Conservation (phyloP, 1,139 yeast genomes). For the Kodamaea alishanica region DNA sequence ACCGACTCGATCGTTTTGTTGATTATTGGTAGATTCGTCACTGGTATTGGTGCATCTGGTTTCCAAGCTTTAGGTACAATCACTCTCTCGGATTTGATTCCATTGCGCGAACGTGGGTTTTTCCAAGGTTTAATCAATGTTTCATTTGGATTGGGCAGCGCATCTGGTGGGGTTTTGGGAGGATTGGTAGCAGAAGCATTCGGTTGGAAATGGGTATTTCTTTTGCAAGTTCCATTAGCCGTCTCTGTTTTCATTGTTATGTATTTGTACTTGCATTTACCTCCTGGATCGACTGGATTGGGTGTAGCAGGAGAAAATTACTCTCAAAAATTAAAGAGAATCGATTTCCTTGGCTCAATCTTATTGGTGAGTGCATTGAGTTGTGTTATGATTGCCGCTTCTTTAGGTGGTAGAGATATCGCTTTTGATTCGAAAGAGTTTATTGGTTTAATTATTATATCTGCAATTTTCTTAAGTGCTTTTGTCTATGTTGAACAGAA, state of each 20-base stretch:
- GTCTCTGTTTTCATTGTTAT: slow-evolving; percentile 43
- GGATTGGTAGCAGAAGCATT: slow-evolving; percentile 65
- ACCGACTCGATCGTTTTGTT: slow-evolving; percentile 43
- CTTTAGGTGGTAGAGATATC: slow-evolving; percentile 62
- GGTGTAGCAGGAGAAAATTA: slow-evolving; percentile 38
- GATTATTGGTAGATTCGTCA: slow-evolving; percentile 54
- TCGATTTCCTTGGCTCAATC: slow-evolving; percentile 72
- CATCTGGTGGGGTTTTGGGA: slow-evolving; percentile 64
- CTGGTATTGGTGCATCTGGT: slow-evolving; percentile 60
- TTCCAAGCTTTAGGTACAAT: slow-evolving; percentile 49
- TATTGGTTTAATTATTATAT: slow-evolving; percentile 19
- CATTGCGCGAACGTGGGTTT: slow-evolving; percentile 50
- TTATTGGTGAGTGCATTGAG: slow-evolving; percentile 55
- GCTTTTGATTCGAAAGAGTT: slow-evolving; percentile 37
- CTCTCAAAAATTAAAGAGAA: slow-evolving; percentile 47
- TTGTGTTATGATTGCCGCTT: slow-evolving; percentile 57
- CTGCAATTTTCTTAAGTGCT: slow-evolving; percentile 21
- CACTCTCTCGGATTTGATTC: slow-evolving; percentile 50
- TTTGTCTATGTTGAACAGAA: slow-evolving; percentile 53
- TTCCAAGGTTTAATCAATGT: slow-evolving; percentile 59
- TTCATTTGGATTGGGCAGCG: slow-evolving; percentile 66
- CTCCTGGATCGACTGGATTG: slow-evolving; percentile 47
- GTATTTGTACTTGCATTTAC: slow-evolving; percentile 39
- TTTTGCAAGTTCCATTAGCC: slow-evolving; percentile 61
- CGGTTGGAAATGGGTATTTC: slow-evolving; percentile 74